Conservation (phyloP, 768 basidiomycete species). For the Podaxis sp. region DNA sequence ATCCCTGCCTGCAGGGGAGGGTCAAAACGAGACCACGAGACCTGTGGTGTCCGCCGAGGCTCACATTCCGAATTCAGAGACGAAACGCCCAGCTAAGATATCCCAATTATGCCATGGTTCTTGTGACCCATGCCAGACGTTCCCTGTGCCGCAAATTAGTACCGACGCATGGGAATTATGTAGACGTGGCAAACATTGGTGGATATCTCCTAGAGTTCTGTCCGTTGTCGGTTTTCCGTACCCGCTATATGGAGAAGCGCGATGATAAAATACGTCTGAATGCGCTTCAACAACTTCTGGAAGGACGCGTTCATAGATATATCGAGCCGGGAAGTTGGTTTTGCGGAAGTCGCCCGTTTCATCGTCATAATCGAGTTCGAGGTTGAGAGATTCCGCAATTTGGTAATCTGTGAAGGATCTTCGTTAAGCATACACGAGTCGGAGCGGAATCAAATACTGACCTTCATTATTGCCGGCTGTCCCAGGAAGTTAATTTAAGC, state of each 20-base stretch:
- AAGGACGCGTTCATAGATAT: conserved; percentile 87
- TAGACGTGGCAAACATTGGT: conserved; percentile 66
- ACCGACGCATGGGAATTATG: conserved; percentile 3
- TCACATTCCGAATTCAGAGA: conserved; percentile 93
- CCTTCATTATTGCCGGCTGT: conserved; percentile 84
- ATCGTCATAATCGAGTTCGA: conserved; percentile 85
- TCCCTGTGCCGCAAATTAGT: conserved; percentile 47
- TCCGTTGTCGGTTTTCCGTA: conserved; percentile 73
- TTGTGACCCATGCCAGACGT: conserved; percentile 93
- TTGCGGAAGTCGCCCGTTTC: conserved; percentile 82
- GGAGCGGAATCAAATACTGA: conserved; percentile 18
- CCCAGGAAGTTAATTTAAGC: not conserved
- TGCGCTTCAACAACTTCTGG: conserved; percentile 69
- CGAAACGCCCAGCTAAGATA: conserved; percentile 84
- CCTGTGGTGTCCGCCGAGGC: conserved; percentile 20
- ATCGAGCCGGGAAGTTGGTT: conserved; percentile 83
- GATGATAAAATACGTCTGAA: conserved; percentile 77
- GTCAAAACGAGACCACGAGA: not conserved
- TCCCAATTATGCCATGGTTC: conserved; percentile 97
- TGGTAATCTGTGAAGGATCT: conserved; percentile 63
- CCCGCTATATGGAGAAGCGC: conserved; percentile 86
- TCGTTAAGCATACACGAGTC: not conserved
- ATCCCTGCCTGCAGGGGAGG: conserved; percentile 67
- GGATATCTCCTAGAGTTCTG: conserved; percentile 80
- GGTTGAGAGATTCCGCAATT: conserved; percentile 74